Evolutionary conservation across 805 yeast species (phyloP).

Genomic region (Torulaspora delbrueckii): DNA sequence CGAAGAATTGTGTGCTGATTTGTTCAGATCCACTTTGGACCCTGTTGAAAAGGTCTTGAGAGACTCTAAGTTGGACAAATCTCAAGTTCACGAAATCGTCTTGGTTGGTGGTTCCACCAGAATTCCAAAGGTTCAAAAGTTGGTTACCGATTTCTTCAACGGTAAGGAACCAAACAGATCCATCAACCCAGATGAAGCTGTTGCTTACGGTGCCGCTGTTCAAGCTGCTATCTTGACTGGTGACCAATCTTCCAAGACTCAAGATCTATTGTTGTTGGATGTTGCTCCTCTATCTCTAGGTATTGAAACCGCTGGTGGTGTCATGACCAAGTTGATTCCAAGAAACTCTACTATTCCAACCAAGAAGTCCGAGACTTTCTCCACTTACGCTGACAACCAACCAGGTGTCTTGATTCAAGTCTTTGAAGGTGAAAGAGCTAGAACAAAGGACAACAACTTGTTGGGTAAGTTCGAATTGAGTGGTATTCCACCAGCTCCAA

Average conservation of each 20-base stretch:
- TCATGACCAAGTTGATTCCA: slow-evolving; percentile 97
- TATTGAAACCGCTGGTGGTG: slow-evolving; percentile 99
- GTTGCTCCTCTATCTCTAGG: slow-evolving; percentile 98
- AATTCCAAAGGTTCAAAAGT: slow-evolving; percentile 97
- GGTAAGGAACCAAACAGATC: slow-evolving; percentile 98
- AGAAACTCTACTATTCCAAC: slow-evolving; percentile 99
- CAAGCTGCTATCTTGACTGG: slow-evolving; percentile 98
- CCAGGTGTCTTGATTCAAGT: slow-evolving; percentile 99
- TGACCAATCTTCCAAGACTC: slow-evolving; percentile 96
- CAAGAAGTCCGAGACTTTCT: slow-evolving; percentile 96
- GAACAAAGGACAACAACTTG: slow-evolving; percentile 93
- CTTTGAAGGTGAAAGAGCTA: slow-evolving; percentile 97
- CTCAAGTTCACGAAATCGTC: slow-evolving; percentile 89
- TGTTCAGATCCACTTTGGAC: slow-evolving; percentile 90
- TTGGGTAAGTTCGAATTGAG: slow-evolving; percentile 95
- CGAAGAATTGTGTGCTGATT: slow-evolving; percentile 94
- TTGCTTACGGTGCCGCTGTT: slow-evolving; percentile 99
- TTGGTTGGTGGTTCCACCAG: slow-evolving; percentile 98
- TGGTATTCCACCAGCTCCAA: slow-evolving; percentile 98
- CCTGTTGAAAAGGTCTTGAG: slow-evolving; percentile 96
- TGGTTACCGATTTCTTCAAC: slow-evolving; percentile 95
- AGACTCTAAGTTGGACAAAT: slow-evolving; percentile 90
- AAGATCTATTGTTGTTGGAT: slow-evolving; percentile 92
- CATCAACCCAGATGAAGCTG: slow-evolving; percentile 99
- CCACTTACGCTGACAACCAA: slow-evolving; percentile 98